Conservation (phyloP, 768 basidiomycete genomes). For the Pleurotus cornucopiae region DNA sequence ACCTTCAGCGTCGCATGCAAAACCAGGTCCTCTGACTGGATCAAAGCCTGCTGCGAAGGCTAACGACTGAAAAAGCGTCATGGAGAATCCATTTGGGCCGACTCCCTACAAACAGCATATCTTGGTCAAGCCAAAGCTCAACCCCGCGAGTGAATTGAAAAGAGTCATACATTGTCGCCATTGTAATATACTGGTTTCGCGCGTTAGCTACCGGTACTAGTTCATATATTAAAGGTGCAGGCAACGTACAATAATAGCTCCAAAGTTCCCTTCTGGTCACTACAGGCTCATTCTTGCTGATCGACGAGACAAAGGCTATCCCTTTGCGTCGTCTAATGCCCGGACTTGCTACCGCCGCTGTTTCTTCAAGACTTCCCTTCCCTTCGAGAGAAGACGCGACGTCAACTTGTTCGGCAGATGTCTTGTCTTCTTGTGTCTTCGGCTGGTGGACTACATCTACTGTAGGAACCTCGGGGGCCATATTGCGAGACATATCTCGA, state of each 20-base stretch:
- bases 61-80: conserved; percentile 72
- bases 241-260: conserved; percentile 68
- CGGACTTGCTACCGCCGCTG: neutral
- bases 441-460: neutral
- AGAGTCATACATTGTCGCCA: conserved; percentile 53
- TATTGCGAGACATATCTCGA: neutral
- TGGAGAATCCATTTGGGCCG: conserved; percentile 63
- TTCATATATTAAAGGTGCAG: neutral
- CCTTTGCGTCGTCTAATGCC: conserved; percentile 10
- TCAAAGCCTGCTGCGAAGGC: conserved; percentile 74
- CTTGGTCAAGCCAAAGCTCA: neutral
- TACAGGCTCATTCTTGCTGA: conserved; percentile 54
- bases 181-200: conserved; percentile 73
- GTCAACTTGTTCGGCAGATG: neutral
- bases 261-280: conserved; percentile 74
- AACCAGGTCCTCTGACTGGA: conserved; percentile 63
- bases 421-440: neutral
- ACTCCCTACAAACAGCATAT: conserved; percentile 44
- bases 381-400: neutral
- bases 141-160: no score
- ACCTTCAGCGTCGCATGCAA: conserved; percentile 52
- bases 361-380: neutral
- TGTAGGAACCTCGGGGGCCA: neutral
- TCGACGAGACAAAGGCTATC: conserved; percentile 32
- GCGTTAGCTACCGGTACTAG: neutral